phyloP scores from a whole-genome alignment of 768 basidiomycete species.

The Boletales sp. region DNA sequence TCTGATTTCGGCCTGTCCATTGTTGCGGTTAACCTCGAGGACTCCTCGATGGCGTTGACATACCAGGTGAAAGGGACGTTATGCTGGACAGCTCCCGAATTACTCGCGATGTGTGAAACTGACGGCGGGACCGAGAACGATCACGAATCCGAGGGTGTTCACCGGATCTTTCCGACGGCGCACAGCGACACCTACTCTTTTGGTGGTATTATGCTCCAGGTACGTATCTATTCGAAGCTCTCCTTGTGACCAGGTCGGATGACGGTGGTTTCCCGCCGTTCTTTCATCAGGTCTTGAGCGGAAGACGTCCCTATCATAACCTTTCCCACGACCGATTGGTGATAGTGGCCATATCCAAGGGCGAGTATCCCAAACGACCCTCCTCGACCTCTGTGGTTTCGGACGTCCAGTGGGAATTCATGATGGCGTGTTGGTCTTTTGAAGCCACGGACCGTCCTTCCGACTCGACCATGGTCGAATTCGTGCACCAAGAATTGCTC shows the following conservation, averaged over 20 bases:
- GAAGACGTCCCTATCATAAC: conserved; percentile 22
- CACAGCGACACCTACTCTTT: conserved; percentile 39
- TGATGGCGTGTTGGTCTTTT: conserved; percentile 26
- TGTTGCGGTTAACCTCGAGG: conserved; percentile 33
- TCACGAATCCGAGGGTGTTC: not conserved
- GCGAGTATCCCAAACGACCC: conserved; percentile 13
- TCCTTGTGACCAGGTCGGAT: not conserved
- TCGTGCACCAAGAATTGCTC: conserved; percentile 16
- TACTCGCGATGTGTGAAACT: conserved; percentile 22
- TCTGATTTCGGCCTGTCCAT: conserved; percentile 47
- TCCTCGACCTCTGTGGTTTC: not conserved
- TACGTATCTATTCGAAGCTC: conserved; percentile 2
- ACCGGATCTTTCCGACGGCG: conserved; percentile 12
- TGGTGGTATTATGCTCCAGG: conserved; percentile 23
- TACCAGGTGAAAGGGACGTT: conserved; percentile 36
- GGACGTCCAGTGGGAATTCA: conserved; percentile 23
- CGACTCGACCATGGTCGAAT: conserved; percentile 23
- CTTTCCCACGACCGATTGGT: conserved; percentile 16
- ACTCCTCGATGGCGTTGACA: conserved; percentile 31
- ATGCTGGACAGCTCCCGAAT: conserved; percentile 46
- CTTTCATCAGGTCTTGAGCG: conserved; percentile 16
- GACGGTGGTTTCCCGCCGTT: not conserved
- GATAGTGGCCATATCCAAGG: conserved; percentile 14
- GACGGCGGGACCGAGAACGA: not conserved
- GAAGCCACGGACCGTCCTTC: conserved; percentile 30